A percentile compares a stretch with the other conserved stretches of the same genome.
These are phyloP conservation scores for Cylindricascospora bacillispora DNA, from an alignment of 1,139 yeast genomes.

Conservation along the genomic window DNA sequence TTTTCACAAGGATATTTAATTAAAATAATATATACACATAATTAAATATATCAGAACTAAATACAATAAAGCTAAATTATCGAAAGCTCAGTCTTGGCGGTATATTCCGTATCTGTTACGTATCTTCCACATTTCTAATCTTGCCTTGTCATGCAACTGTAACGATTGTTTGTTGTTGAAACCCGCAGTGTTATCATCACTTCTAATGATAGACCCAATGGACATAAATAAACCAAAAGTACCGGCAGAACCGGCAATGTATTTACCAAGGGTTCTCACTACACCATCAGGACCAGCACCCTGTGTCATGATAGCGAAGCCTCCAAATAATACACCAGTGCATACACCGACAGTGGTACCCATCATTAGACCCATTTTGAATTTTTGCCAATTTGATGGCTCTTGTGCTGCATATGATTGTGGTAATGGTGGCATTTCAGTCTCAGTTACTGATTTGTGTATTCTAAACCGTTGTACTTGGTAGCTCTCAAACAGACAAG, in stretches of 20 bases:
- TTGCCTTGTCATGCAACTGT: constrained; percentile 21
- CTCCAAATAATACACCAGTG: constrained; percentile 90
- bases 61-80: no score
- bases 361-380: constrained; percentile 97
- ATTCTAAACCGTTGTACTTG: no score
- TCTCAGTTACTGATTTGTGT: no score
- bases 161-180: no score
- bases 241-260: constrained; percentile 92
- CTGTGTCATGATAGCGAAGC: constrained; percentile 76
- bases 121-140: constrained; percentile 22
- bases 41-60: no score
- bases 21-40: no score
- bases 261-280: constrained; percentile 91
- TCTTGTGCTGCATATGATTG: constrained; percentile 63
- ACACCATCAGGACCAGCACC: constrained; percentile 99
- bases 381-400: constrained; percentile 86
- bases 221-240: constrained; percentile 96
- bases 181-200: no score
- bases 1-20: no score
- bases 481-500: not conserved
- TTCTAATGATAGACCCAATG: constrained; percentile 84
- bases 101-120: constrained; percentile 16
- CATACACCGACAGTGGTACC: constrained; percentile 95
- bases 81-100: no score
- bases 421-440: constrained; percentile 71